A percentile compares a stretch with the other conserved stretches of the same genome.
Conservation (phyloP, 139 green algal genomes). For the Chlamydomonas applanata region DNA sequence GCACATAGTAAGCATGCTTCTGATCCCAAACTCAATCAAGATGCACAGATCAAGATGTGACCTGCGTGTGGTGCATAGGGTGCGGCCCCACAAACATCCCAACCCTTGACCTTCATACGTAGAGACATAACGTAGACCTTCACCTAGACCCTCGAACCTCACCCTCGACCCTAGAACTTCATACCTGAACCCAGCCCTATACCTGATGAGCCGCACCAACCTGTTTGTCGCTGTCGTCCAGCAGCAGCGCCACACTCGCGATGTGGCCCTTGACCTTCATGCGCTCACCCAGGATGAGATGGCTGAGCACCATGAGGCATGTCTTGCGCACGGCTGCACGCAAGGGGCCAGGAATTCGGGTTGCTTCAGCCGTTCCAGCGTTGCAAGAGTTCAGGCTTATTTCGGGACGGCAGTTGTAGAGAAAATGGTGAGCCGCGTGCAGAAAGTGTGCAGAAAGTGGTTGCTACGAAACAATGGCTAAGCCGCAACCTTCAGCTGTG, state of each 20-base stretch:
- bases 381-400: too few species aligned
- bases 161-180: not conserved
- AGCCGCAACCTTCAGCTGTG: too few species aligned
- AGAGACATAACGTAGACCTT: not conserved
- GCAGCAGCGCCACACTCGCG: slow-evolving; percentile 71
- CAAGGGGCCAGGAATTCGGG: too few species aligned
- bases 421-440: too few species aligned
- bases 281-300: slow-evolving; percentile 97
- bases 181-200: not conserved
- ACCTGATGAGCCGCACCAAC: not conserved
- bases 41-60: too few species aligned
- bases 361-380: too few species aligned
- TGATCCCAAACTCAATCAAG: too few species aligned
- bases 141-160: not conserved
- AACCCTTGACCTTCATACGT: not conserved
- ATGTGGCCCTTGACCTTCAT: slow-evolving; percentile 92
- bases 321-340: slow-evolving; percentile 66
- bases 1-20: too few species aligned
- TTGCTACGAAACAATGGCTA: too few species aligned
- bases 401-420: too few species aligned
- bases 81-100: not conserved
- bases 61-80: too few species aligned
- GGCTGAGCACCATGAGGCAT: slow-evolving; percentile 84
- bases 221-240: slow-evolving; percentile 46
- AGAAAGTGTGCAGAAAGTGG: too few species aligned